Conservation (phyloP, 306 rosid species). For the Fragaria nilgerrensis region DNA sequence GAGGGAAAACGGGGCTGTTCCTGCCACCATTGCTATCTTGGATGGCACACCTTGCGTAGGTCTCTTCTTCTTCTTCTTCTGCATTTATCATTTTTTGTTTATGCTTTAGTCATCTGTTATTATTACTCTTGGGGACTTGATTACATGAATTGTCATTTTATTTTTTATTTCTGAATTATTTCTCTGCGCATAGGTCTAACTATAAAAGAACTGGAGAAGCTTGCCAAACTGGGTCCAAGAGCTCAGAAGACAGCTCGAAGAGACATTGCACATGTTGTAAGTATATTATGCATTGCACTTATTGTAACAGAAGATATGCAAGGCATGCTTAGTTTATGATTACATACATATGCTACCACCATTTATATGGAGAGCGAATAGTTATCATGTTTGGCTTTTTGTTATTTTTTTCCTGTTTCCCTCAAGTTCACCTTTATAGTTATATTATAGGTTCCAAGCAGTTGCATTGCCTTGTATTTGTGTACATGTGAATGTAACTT, state of each 20-base stretch:
- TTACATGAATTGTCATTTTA: not conserved
- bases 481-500: not conserved
- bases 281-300: slow-evolving; percentile 33
- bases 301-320: too few species aligned
- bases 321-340: not conserved
- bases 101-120: not conserved
- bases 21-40: slow-evolving; percentile 92
- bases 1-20: slow-evolving; percentile 81
- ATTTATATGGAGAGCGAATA: not conserved
- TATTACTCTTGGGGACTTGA: not conserved
- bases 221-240: slow-evolving; percentile 64
- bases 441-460: not conserved
- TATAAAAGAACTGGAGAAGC: slow-evolving; percentile 64
- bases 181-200: slow-evolving; percentile 57
- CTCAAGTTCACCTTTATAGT: not conserved
- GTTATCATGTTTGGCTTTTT: not conserved
- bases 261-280: slow-evolving; percentile 87
- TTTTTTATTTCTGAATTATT: not conserved
- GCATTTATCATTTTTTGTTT: too few species aligned
- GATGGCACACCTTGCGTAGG: slow-evolving; percentile 87
- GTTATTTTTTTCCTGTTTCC: not conserved
- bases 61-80: slow-evolving; percentile 31
- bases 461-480: not conserved
- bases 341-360: not conserved
- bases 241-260: slow-evolving; percentile 92